Evolutionary conservation across 1,284 basidiomycete genomes (phyloP), one percentile per base, ranked within the genome.

Genomic region (Heterobasidion annosum): DNA sequence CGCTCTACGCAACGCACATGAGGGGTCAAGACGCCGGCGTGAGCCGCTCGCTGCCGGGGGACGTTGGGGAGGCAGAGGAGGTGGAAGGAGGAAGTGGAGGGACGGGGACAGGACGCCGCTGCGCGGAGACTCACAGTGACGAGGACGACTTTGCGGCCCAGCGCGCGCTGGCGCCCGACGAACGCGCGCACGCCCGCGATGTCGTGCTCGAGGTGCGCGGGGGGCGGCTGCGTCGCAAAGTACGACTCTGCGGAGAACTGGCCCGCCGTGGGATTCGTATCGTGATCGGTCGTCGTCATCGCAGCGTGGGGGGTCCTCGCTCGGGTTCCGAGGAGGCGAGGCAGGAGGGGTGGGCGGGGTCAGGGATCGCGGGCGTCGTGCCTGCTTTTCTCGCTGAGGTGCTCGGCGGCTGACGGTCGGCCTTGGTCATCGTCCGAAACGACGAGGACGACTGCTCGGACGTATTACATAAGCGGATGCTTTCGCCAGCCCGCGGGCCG

Each of bases 221-320:
- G 93, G 8, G 84, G 83, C 12, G 76, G 76, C 63, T 97, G 92
- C 0, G 89, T 91, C 47, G 81, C 82, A 66, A 95, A 97, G 72
- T 95, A 97, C 3, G 77, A 75, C 62, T 93, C 89, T 34, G 93
- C 88, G 15, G 89, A 92, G 74, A 93, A 93, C 18, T 40, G 37
- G 37, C 25, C 25, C 25, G 25, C 25, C 25, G 25, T 25, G 25
- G 37, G n/a, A 40, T n/a, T 40, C 37, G 37, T 12, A 8, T 10
- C 12, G 10, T 40, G 37, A n/a, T 40, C 37, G 12, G 37, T 40
- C 37, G n/a, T 40, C n/a, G 37, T 40, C 37, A n/a, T 40, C 25
- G 25, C 25, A 5, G 25, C 25, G 25, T 25, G 25, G 25, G 25
- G 25, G 25, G 5, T 25, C 25, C 25, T 25, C 25, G 25, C 25